Conservation (phyloP, 2,329 filamentous ascomycete species). For the Chrysosporium queenslandicum region DNA sequence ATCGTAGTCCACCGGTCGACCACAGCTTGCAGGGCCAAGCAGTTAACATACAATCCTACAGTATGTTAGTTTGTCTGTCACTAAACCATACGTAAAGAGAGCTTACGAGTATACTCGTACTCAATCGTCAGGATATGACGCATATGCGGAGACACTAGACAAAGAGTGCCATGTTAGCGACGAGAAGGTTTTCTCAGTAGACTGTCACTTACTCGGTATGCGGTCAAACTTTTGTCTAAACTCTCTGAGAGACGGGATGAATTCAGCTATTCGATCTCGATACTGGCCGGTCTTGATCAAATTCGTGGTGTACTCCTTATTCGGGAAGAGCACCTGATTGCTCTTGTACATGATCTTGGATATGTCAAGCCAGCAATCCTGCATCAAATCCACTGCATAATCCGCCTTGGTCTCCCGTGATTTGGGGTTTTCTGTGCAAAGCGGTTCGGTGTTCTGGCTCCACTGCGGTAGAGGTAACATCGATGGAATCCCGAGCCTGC, state of each 20-base stretch:
- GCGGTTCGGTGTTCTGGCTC: conserved; percentile 32
- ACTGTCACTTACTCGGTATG: conserved; percentile 39
- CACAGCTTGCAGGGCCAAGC: conserved; percentile 83
- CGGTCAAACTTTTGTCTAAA: conserved; percentile 77
- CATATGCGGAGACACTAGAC: conserved; percentile 47
- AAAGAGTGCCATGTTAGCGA: neutral
- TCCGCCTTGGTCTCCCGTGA: conserved; percentile 20
- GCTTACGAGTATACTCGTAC: conserved; percentile 78
- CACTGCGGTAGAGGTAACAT: conserved; percentile 61
- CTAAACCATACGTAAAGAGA: neutral
- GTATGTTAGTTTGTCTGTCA: conserved; percentile 15
- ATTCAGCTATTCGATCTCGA: conserved; percentile 66
- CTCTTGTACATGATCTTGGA: conserved; percentile 85
- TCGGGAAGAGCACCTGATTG: conserved; percentile 80
- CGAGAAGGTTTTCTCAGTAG: neutral
- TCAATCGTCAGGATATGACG: conserved; percentile 79
- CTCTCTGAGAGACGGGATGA: conserved; percentile 64
- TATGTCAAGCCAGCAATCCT: conserved; percentile 87
- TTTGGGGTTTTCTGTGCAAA: conserved; percentile 20
- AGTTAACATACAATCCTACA: conserved; percentile 69
- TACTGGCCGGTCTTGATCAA: conserved; percentile 83
- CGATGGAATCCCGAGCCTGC: conserved; percentile 80
- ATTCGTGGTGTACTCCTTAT: conserved; percentile 74
- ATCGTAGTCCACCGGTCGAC: conserved; percentile 84
- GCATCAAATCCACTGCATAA: conserved; percentile 46